phyloP scores from a whole-genome alignment of 192 early-diverging fungal species.

The Backusella tuberculispora region DNA sequence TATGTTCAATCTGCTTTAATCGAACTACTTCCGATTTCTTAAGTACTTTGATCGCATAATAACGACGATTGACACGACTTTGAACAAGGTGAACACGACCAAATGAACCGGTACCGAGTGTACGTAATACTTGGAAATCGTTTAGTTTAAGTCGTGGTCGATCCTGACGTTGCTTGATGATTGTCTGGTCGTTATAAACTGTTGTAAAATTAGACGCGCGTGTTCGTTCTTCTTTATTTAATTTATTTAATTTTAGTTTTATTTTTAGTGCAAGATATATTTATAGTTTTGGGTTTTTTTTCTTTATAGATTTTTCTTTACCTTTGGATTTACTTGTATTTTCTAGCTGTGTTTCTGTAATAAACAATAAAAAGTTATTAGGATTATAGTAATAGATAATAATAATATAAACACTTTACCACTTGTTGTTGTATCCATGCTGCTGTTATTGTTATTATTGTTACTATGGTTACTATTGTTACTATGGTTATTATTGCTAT shows the following conservation, averaged over 20 bases:
- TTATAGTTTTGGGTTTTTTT: constrained; percentile 5
- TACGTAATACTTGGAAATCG: constrained; percentile 87
- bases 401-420: not conserved
- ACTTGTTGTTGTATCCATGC: not conserved
- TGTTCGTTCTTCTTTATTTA: not conserved
- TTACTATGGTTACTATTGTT: no score
- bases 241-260: not conserved
- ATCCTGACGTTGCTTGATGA: constrained; percentile 40
- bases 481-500: not conserved
- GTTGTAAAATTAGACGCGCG: constrained; percentile 10
- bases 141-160: constrained; percentile 65
- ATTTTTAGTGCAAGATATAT: constrained; percentile 2
- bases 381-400: not conserved
- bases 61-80: constrained; percentile 76
- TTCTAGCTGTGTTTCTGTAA: not conserved
- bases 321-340: not conserved
- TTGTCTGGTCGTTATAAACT: constrained; percentile 38
- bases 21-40: constrained; percentile 95
- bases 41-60: constrained; percentile 97
- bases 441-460: not conserved
- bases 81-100: constrained; percentile 96
- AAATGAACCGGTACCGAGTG: constrained; percentile 97
- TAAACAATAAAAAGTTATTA: not conserved
- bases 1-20: constrained; percentile 98
- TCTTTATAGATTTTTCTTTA: not conserved